phyloP scores from a whole-genome alignment of 2,329 filamentous ascomycete genomes.

The Curvularia verruculosa region DNA sequence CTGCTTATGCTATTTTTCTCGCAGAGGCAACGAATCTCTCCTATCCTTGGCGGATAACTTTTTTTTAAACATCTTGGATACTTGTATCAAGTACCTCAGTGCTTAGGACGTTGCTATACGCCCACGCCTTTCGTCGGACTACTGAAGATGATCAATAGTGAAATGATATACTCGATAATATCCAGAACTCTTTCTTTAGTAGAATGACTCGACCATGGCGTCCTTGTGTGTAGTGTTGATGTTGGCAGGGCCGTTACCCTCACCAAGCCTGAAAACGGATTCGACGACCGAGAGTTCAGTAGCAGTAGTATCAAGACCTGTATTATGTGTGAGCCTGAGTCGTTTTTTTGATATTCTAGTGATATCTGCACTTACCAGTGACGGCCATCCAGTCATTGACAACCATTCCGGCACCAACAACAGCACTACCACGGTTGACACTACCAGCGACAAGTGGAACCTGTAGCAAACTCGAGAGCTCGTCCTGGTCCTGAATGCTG shows the following conservation, averaged over 20 bases:
- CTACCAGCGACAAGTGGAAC: constrained; percentile 93
- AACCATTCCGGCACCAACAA: constrained; percentile 96
- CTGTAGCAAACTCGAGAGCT: constrained; percentile 89
- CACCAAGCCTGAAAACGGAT: constrained; percentile 91
- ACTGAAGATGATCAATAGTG: neutral
- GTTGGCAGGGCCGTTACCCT: constrained; percentile 76
- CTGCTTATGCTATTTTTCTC: neutral
- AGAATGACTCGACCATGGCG: constrained; percentile 98
- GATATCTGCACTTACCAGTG: constrained; percentile 55
- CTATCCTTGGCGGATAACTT: neutral
- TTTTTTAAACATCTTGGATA: constrained; percentile 2
- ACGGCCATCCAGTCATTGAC: constrained; percentile 98
- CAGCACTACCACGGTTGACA: constrained; percentile 89
- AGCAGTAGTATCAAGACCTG: constrained; percentile 89
- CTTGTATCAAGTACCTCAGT: neutral
- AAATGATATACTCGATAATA: neutral
- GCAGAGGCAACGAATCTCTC: neutral
- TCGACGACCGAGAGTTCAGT: constrained; percentile 97
- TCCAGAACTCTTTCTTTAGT: constrained; percentile 61
- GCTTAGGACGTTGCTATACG: neutral
- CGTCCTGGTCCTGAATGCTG: constrained; percentile 95
- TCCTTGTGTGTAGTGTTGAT: constrained; percentile 91
- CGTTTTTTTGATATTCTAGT: neutral
- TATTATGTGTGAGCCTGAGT: neutral
- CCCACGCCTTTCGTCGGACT: neutral